These are phyloP conservation scores for Guyanaporus albipodus DNA, from an alignment of 768 basidiomycete genomes.

Conservation along the genomic window DNA sequence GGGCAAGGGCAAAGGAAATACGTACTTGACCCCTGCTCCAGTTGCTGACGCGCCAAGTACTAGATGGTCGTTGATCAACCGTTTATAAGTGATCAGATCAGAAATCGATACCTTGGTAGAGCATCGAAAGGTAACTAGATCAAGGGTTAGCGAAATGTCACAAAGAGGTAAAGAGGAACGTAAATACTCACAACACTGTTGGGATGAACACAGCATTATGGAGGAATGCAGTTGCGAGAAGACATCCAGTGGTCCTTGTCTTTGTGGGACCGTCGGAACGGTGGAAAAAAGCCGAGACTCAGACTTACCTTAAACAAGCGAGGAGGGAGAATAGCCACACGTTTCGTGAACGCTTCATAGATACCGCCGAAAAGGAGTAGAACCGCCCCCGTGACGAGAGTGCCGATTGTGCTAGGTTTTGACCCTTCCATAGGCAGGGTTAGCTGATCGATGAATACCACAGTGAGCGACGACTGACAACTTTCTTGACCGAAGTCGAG, in stretches of 20 bases:
- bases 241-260: conserved; percentile 65
- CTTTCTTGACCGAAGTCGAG: conserved; percentile 64
- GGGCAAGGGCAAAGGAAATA: conserved; percentile 35
- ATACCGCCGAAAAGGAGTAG: conserved; percentile 47
- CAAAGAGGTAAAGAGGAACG: background rate
- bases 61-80: background rate
- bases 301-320: conserved; percentile 59
- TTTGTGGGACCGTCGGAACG: conserved; percentile 19
- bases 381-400: conserved; percentile 50
- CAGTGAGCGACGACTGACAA: conserved; percentile 49
- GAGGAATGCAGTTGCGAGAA: conserved; percentile 56
- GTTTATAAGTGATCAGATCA: background rate
- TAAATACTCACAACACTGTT: conserved; percentile 26
- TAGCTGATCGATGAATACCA: background rate
- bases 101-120: conserved; percentile 49
- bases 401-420: conserved; percentile 50
- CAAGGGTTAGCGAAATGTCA: background rate
- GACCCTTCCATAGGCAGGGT: conserved; percentile 45
- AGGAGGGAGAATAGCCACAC: conserved; percentile 70
- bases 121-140: conserved; percentile 61
- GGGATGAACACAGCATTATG: conserved; percentile 61
- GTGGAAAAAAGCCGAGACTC: background rate
- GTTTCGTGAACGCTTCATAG: conserved; percentile 57
- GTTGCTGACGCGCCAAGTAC: conserved; percentile 74
- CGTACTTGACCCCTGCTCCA: conserved; percentile 58